These are phyloP conservation scores for Wickerhamomyces queroliae DNA, from an alignment of 805 yeast genomes.

Conservation along the genomic window DNA sequence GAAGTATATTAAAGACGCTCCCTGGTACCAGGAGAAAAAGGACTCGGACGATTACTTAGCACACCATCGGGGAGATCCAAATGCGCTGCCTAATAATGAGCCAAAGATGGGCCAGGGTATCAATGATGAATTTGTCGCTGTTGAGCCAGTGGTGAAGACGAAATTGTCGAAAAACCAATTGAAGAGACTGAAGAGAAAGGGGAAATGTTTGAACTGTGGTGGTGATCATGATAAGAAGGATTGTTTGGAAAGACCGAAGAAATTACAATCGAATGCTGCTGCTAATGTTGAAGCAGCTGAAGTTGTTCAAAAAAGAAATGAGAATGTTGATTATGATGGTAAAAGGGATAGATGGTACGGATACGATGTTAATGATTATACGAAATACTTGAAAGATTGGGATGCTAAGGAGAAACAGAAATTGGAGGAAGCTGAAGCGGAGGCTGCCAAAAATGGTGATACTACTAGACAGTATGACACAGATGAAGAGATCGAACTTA, in stretches of 20 bases:
- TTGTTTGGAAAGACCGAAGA: slow-evolving; percentile 53
- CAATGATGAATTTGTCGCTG: slow-evolving; percentile 33
- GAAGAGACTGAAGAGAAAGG: slow-evolving; percentile 19
- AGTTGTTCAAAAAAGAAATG: slow-evolving; percentile 10
- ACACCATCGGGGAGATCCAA: slow-evolving; percentile 43
- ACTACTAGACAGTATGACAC: slow-evolving; percentile 25
- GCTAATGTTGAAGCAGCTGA: slow-evolving; percentile 16
- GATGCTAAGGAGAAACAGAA: slow-evolving; percentile 28
- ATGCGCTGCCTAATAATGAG: slow-evolving; percentile 27
- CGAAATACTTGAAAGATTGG: slow-evolving; percentile 42
- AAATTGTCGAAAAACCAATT: neutral
- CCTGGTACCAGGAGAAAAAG: slow-evolving; percentile 30
- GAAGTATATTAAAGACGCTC: slow-evolving; percentile 31
- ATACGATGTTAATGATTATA: slow-evolving; percentile 59
- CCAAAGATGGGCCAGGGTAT: slow-evolving; percentile 56
- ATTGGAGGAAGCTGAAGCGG: slow-evolving; percentile 9
- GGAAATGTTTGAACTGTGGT: slow-evolving; percentile 57
- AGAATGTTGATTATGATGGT: slow-evolving; percentile 22
- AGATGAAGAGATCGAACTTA: slow-evolving; percentile 38
- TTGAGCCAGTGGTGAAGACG: slow-evolving; percentile 1
- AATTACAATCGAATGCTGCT: slow-evolving; percentile 20
- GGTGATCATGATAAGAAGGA: slow-evolving; percentile 44
- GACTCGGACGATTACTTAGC: slow-evolving; percentile 37
- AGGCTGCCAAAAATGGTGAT: slow-evolving; percentile 5
- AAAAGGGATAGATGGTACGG: slow-evolving; percentile 50